Conservation (phyloP, 179 eudicot species). For the Patellifolia procumbens region DNA sequence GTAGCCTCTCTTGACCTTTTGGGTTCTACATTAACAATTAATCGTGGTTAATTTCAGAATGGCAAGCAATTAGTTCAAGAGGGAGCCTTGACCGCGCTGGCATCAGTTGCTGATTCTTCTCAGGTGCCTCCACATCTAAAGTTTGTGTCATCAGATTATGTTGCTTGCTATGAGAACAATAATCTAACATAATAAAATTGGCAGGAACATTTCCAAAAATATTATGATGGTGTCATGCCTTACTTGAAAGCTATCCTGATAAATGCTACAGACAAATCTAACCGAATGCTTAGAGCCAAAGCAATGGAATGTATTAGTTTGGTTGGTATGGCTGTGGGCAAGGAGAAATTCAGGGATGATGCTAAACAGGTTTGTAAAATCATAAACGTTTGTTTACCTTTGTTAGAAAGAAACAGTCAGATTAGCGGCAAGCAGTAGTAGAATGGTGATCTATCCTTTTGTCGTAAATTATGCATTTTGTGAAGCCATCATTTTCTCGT, state of each 20-base stretch:
- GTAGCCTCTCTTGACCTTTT: not conserved
- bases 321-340: constrained; percentile 99
- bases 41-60: constrained; percentile 47
- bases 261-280: constrained; percentile 91
- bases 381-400: not conserved
- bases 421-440: not conserved
- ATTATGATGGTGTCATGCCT: constrained; percentile 97
- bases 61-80: constrained; percentile 99
- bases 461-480: not conserved
- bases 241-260: constrained; percentile 86
- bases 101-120: constrained; percentile 98
- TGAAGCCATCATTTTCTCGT: not conserved
- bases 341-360: constrained; percentile 95
- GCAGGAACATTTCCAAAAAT: constrained; percentile 94
- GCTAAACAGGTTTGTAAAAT: constrained; percentile 74
- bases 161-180: not conserved
- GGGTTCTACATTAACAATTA: not conserved
- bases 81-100: constrained; percentile 97
- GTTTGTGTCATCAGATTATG: not conserved
- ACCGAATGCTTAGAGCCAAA: constrained; percentile 99
- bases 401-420: not conserved
- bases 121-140: constrained; percentile 51
- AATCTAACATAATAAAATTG: not conserved
- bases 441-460: not conserved
- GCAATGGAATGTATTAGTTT: constrained; percentile 98